Conservation (phyloP, 2,329 filamentous ascomycete species). For the Alternaria alternata region DNA sequence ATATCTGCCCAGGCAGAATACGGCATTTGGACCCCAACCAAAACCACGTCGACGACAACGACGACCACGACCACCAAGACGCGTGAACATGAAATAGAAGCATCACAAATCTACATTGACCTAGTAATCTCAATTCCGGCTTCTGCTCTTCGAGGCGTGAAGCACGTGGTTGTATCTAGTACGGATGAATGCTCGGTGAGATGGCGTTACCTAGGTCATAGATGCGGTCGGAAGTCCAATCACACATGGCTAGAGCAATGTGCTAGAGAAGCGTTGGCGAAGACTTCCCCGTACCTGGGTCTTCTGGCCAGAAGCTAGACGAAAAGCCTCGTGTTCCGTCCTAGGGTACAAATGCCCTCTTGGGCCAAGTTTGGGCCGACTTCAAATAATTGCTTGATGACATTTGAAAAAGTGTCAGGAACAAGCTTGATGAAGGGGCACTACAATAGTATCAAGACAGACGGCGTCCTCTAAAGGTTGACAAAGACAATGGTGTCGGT, state of each 20-base stretch:
- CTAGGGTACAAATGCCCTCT: slow-evolving; percentile 23
- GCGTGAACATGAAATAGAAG: neutral
- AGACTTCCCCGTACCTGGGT: neutral
- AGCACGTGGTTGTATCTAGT: neutral
- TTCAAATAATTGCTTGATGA: slow-evolving; percentile 17
- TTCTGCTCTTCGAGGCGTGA: neutral
- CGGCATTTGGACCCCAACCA: neutral
- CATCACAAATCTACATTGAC: neutral
- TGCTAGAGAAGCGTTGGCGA: slow-evolving; percentile 4
- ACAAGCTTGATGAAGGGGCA: slow-evolving; percentile 3
- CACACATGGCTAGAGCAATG: slow-evolving; percentile 8
- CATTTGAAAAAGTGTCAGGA: slow-evolving; percentile 3
- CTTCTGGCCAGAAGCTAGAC: neutral
- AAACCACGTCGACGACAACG: neutral
- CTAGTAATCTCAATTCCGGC: neutral
- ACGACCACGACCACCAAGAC: neutral
- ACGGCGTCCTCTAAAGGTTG: slow-evolving; percentile 3
- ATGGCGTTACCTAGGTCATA: slow-evolving; percentile 3
- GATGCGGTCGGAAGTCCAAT: slow-evolving; percentile 4
- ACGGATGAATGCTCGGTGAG: slow-evolving; percentile 14
- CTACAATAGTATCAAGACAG: slow-evolving; percentile 11
- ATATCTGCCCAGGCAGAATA: slow-evolving; percentile 8
- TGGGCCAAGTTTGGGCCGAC: slow-evolving; percentile 20
- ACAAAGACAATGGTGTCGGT: neutral
- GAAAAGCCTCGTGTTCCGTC: slow-evolving; percentile 1